These are phyloP conservation scores for Cryptosporidium andersoni DNA, from an alignment of 169 alveolate genomes.

Conservation along the genomic window DNA sequence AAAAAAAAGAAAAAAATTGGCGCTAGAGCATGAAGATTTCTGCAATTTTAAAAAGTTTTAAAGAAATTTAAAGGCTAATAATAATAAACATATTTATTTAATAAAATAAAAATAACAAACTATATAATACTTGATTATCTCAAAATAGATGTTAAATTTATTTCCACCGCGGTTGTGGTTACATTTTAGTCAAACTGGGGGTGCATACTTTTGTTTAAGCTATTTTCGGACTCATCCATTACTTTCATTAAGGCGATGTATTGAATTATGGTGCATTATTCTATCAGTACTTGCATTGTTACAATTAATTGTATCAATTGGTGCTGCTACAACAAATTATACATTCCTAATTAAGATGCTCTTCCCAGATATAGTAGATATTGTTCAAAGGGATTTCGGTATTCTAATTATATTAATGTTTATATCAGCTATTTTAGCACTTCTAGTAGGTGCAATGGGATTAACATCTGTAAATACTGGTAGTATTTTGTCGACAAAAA, in stretches of 20 bases:
- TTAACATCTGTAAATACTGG: slow-evolving; percentile 15
- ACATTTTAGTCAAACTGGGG: not conserved
- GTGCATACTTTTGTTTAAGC: no score
- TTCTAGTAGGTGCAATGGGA: slow-evolving; percentile 38
- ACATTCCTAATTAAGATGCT: slow-evolving; percentile 20
- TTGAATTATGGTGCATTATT: slow-evolving; percentile 30
- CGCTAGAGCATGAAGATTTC: no score
- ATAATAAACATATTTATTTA: no score
- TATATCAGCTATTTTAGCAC: not conserved
- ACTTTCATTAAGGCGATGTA: slow-evolving; percentile 16
- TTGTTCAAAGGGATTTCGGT: slow-evolving; percentile 3
- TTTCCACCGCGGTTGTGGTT: slow-evolving; percentile 67
- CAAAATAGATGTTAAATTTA: not conserved
- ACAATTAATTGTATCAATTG: slow-evolving; percentile 16
- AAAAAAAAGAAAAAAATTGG: not conserved
- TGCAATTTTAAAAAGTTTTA: no score
- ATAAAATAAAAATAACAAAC: no score
- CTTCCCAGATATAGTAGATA: slow-evolving; percentile 25
- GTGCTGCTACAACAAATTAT: slow-evolving; percentile 3
- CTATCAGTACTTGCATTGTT: slow-evolving; percentile 6
- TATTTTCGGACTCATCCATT: not conserved
- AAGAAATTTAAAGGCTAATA: no score
- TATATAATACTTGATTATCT: no score
- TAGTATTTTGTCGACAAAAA: slow-evolving; percentile 23
- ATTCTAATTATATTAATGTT: slow-evolving; percentile 17